Evolutionary conservation across 164 flowering plant genomes (phyloP).

Genomic region (Hamamelis virginiana): DNA sequence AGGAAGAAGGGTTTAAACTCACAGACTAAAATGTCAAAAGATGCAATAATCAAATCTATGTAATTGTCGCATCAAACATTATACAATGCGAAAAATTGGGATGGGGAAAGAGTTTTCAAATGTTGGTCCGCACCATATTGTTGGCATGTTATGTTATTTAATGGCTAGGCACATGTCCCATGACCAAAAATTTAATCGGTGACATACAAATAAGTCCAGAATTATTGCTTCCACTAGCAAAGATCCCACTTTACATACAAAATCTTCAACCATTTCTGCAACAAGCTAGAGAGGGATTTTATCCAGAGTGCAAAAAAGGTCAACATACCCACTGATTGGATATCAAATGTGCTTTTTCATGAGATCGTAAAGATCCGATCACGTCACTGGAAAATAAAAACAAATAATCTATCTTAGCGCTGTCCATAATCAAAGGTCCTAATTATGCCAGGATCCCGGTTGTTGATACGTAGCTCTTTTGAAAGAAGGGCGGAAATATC

Average conservation of each 20-base stretch:
- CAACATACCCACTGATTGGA: background rate
- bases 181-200: background rate
- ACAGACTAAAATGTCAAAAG: conserved; percentile 7
- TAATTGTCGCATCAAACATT: conserved; percentile 16
- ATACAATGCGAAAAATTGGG: background rate
- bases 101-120: no score
- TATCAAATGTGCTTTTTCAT: background rate
- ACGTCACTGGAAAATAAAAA: no score
- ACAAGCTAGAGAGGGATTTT: background rate
- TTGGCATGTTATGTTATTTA: no score
- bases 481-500: no score
- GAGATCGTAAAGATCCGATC: background rate
- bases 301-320: background rate
- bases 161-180: no score
- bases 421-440: no score
- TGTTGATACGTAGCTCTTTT: no score
- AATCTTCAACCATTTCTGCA: conserved; percentile 1
- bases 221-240: conserved; percentile 14
- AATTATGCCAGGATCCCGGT: no score
- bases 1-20: conserved; percentile 5
- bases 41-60: conserved; percentile 7
- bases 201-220: background rate
- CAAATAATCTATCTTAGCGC: no score
- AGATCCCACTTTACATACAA: conserved; percentile 8
- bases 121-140: no score